These are phyloP conservation scores for Cryptosporidium xiaoi DNA, from an alignment of 169 alveolate species.

Conservation along the genomic window DNA sequence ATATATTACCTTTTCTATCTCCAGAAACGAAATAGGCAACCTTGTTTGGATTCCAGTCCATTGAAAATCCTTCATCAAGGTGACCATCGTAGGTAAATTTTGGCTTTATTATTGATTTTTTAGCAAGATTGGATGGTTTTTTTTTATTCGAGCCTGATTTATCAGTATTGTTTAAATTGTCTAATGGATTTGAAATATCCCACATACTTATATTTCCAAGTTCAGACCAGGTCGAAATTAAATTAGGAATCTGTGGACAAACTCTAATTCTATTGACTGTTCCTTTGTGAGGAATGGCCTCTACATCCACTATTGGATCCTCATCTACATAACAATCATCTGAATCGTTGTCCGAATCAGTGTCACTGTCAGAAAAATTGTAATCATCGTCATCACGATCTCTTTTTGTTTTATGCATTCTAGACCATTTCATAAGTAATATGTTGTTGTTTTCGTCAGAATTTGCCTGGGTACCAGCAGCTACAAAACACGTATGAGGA, in stretches of 20 bases:
- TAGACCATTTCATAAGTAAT: constrained; percentile 71
- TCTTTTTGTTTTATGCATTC: constrained; percentile 56
- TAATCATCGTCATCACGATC: constrained; percentile 57
- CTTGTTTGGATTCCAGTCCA: constrained; percentile 73
- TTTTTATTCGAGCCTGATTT: background rate
- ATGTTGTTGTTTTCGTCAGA: constrained; percentile 36
- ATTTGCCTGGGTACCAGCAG: constrained; percentile 75
- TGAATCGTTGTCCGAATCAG: constrained; percentile 22
- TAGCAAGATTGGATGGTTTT: constrained; percentile 46
- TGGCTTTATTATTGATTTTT: constrained; percentile 40
- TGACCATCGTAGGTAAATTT: constrained; percentile 54
- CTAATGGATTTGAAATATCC: constrained; percentile 44
- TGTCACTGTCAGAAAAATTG: constrained; percentile 2
- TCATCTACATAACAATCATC: constrained; percentile 36
- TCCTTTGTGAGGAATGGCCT: constrained; percentile 68
- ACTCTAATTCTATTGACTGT: constrained; percentile 61
- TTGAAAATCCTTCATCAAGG: constrained; percentile 65
- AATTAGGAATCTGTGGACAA: constrained; percentile 65
- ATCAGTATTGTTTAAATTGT: constrained; percentile 15
- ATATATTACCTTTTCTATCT: constrained; percentile 61
- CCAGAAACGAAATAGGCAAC: constrained; percentile 57
- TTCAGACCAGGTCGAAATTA: constrained; percentile 72
- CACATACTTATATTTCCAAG: constrained; percentile 57
- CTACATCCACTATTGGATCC: constrained; percentile 58
- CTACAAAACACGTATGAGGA: constrained; percentile 70